phyloP scores from a whole-genome alignment of 2,329 filamentous ascomycete genomes.

The Falciphora oryzae region DNA sequence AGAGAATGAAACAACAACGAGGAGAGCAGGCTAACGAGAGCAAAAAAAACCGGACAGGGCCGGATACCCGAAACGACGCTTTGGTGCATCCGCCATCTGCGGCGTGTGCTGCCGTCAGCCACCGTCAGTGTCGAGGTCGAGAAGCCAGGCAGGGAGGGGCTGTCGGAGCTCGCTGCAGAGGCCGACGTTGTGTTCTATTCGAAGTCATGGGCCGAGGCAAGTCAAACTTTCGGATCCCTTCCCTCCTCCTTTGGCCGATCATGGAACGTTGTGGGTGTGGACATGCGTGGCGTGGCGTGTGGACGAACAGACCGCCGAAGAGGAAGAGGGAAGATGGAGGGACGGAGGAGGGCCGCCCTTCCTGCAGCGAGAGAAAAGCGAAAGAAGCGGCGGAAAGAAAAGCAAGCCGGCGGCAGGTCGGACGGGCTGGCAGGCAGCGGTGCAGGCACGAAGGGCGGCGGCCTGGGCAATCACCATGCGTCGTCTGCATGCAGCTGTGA shows the following conservation, averaged over 20 bases:
- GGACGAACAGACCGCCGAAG: not conserved
- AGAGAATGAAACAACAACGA: not conserved
- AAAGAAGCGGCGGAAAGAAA: not conserved
- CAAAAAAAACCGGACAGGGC: conserved; percentile 39
- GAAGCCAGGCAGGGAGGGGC: conserved; percentile 57
- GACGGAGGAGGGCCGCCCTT: not conserved
- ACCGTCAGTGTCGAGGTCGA: conserved; percentile 66
- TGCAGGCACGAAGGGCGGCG: no score
- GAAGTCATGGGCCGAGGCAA: conserved; percentile 62
- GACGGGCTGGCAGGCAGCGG: not conserved
- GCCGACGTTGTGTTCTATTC: conserved; percentile 73
- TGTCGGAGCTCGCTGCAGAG: conserved; percentile 52
- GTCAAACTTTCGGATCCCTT: conserved; percentile 15
- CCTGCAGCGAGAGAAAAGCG: not conserved
- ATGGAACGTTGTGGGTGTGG: not conserved
- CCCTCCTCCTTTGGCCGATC: not conserved
- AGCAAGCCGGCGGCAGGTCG: not conserved
- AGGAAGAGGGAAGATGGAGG: not conserved
- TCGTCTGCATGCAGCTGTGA: not conserved
- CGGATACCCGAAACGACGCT: conserved; percentile 57
- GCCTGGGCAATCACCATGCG: not conserved
- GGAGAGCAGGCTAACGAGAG: not conserved
- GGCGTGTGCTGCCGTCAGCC: conserved; percentile 27
- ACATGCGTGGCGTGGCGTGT: not conserved
- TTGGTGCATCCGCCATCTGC: conserved; percentile 52